Base-by-base conservation (phyloP, 2,329 filamentous ascomycete species). In the Xylaria multiplex region DNA sequence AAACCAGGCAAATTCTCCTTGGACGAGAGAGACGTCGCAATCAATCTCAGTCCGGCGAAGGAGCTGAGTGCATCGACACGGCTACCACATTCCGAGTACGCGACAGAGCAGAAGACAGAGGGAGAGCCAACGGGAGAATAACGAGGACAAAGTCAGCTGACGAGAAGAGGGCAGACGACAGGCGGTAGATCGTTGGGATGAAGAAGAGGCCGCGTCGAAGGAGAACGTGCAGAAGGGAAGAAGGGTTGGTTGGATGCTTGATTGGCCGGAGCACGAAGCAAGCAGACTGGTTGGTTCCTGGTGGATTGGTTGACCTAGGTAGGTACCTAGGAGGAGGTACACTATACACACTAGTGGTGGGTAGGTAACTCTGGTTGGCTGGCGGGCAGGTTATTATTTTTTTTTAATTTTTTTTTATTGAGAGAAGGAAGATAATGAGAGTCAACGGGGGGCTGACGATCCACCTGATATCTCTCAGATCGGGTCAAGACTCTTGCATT, bases 31-130 rank as follows among this genome's bases (percentile, higher is more conserved):
- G 66, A 66, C 54, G 72, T 70, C 50, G 69, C 71, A 72, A 72
- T 72, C 70, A 72, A 74, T 79, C 84, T 84, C 84, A 87, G 85
- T 87, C 85, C 85, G 80, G 81, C 82, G 79, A 85, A 81, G 85
- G 85, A 86, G 82, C 84, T 86, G 85, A 86, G 84, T 79, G 77
- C 80, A 81, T 80, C 79, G 79, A 81, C 78, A 77, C 76, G 79
- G 80, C 83, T 87, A 87, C 85, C 84, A 83, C 85, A 88, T 88
- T 84, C 83, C 85, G 84, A 57, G 74, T 70, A 70, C 64, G 59
- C 67, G 69, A 70, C 60, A 52, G 62, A 48, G 53, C 42, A 62
- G 65, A 61, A 60, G 9, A 40, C 37, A 40, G 37, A 27, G 27
- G 61, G 35, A 64, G 65, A 61, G 68, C 71, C 66, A 53, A 68